Evolutionary conservation across 805 yeast species (phyloP), one percentile per base, ranked within the genome.

Genomic region (Barnettozyma populi): DNA sequence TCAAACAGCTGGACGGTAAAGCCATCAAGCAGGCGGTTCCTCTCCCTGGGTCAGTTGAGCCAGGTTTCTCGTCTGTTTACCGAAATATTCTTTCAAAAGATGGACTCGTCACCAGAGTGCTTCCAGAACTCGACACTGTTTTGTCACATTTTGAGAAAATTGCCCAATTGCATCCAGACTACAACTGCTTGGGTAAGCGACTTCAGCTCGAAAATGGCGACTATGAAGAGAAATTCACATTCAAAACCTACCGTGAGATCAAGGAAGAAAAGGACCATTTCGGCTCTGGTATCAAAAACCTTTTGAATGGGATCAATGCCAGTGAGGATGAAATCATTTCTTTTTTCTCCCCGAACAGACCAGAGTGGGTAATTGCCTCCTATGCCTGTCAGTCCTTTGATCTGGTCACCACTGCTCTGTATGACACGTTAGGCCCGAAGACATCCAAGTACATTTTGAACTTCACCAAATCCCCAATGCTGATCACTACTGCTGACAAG

Each of bases 331-430:
- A 67, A 44, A 66, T 79, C 27, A 75, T 82, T 27, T 67, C 84
- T 2, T 55, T 84, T 7, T 76, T 77, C 57, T 72, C 84, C 18
- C 67, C 71, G 36, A 84, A 83, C 59, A 67, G 82, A 43, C 67
- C 73, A 11, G 87, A 84, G 64, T 85, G 94, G 94, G 67, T 83
- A 58, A 61, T 83, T 55, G 86, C 89, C 0, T 79, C 85, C 56
- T 71, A 70, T 35, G 72, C 78, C 18, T 79, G 75, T 66, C 51
- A 52, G 69, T 25, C 45, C 13, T 35, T 23, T 35, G 44, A 44
- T 23, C 27, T 50, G 14, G 27, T 32, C 14, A 50, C 46, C 9
- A 50, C 53, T 11, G 39, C 48, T 1, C 32, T 49, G 13, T 49
- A 49, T 32, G 52, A 49, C 27, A 49, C 52, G 8, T 29, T 49